Base-by-base conservation (phyloP, 371 early-diverging fungal species). In the Globomyces sp. region DNA sequence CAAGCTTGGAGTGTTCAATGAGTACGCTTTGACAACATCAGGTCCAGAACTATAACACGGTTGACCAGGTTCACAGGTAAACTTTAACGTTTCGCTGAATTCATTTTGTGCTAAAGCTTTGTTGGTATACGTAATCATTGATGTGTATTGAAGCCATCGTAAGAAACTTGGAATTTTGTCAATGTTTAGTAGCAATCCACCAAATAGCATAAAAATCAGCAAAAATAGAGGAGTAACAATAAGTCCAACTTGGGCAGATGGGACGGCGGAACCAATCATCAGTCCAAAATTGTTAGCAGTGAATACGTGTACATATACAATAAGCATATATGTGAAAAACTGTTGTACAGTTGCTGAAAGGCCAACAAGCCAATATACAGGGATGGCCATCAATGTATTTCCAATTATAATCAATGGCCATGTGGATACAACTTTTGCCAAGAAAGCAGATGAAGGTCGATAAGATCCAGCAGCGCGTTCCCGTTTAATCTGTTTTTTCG, bases 381-480 rank as follows among this genome's bases (percentile, higher is more conserved):
- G 68, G 3, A 76, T 47, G 11, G 73, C 66, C 40, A 80, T 70
- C 5, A 76, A 36, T 3, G 72, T 57, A 2, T 71, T 65, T 11
- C 57, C 69, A 5, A 77, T n/a, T 34, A 74, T 45, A 13, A 69
- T 68, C 2, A 74, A 41, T 3, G 80, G 74, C 37, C 73, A 42
- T 36, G 76, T 59, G 10, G 80, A 71, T 3, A 79, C 37, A 53
- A 77, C 64, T 73, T 84, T 84, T 36, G 84, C 80, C 42, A 80
- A 36, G 63, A 68, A 86, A n/a, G 78, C 81, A 6, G 73, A 53
- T 37, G 74, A 65, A 6, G 80, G 73, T 5, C 76, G 48, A 72
- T 83, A 86, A 11, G 79, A 66, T 6, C 82, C 82, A 43, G 77
- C 67, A 11, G 78, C 76, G 34, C 84, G 71, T 65, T 86, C 86